Percentiles rank a stretch among this genome's conserved stretches.
phyloP scores from a whole-genome alignment of 1,284 basidiomycete species.

The Coriolopsis trogii region DNA sequence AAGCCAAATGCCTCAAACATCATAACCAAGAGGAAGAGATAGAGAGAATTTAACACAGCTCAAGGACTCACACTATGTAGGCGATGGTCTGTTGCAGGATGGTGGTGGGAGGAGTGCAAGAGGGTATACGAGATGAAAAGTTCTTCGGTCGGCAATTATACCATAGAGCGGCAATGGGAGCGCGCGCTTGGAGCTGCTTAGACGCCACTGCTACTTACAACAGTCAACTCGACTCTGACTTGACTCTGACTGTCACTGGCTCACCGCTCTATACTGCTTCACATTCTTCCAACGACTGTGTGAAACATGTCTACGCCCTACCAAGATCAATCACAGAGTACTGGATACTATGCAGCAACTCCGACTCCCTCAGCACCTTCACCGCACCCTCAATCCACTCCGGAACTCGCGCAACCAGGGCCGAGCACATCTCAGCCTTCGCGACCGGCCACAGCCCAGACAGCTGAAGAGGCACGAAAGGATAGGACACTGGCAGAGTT shows the following conservation, averaged over 20 bases:
- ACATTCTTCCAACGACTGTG: neutral
- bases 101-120: neutral
- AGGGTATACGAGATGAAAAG: too few species aligned
- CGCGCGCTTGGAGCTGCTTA: too few species aligned
- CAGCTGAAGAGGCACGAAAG: slow-evolving; percentile 83
- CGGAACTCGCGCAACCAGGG: slow-evolving; percentile 30
- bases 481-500: slow-evolving; percentile 94
- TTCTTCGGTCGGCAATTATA: slow-evolving; percentile 1
- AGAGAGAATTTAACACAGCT: neutral
- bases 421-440: slow-evolving; percentile 27
- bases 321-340: slow-evolving; percentile 23
- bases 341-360: slow-evolving; percentile 26
- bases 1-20: slow-evolving; percentile 95
- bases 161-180: slow-evolving; percentile 16
- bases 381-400: slow-evolving; percentile 26
- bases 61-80: neutral
- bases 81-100: neutral
- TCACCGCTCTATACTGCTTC: neutral
- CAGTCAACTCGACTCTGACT: neutral
- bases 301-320: slow-evolving; percentile 29
- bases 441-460: slow-evolving; percentile 61
- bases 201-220: too few species aligned
- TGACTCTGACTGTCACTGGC: neutral
- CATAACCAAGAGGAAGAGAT: slow-evolving; percentile 41
- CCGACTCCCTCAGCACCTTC: slow-evolving; percentile 22